Evolutionary conservation across 2,329 filamentous ascomycete species (phyloP).

Genomic region (Xylariaceae sp.): DNA sequence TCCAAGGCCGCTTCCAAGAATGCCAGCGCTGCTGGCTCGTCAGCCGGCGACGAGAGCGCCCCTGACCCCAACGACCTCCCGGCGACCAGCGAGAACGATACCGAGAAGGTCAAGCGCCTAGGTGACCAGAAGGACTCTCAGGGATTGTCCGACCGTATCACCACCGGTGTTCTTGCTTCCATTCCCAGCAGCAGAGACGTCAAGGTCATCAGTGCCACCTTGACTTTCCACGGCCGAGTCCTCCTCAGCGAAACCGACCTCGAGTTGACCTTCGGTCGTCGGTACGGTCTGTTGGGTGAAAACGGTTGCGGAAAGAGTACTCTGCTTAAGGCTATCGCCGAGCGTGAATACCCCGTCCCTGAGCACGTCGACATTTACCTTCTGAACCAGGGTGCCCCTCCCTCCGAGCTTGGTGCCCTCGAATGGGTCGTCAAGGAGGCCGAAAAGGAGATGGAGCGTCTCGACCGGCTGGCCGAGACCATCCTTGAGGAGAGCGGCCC

Average conservation of each 20-base stretch:
- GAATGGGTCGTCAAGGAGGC: slow-evolving; percentile 97
- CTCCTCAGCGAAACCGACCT: slow-evolving; percentile 90
- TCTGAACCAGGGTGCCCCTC: slow-evolving; percentile 91
- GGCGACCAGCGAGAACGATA: slow-evolving; percentile 54
- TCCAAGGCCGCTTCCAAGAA: slow-evolving; percentile 62
- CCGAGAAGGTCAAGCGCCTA: slow-evolving; percentile 79
- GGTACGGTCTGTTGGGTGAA: slow-evolving; percentile 93
- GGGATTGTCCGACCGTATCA: slow-evolving; percentile 94
- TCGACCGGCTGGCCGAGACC: slow-evolving; percentile 84
- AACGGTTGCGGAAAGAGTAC: slow-evolving; percentile 99
- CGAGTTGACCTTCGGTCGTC: slow-evolving; percentile 85
- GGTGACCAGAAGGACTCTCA: slow-evolving; percentile 92
- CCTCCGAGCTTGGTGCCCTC: slow-evolving; percentile 80
- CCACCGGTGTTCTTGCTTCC: slow-evolving; percentile 91
- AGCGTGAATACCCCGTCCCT: slow-evolving; percentile 91
- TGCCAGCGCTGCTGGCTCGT: slow-evolving; percentile 43
- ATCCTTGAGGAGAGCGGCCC: slow-evolving; percentile 89
- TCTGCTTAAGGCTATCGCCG: slow-evolving; percentile 89
- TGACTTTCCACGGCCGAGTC: slow-evolving; percentile 97
- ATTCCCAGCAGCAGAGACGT: slow-evolving; percentile 82
- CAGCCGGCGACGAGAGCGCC: slow-evolving; percentile 62
- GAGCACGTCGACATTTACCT: slow-evolving; percentile 98
- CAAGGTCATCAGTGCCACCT: slow-evolving; percentile 88
- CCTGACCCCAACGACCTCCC: slow-evolving; percentile 62
- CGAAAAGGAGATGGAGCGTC: slow-evolving; percentile 81